These are phyloP conservation scores for Globisporangium recalcitrans DNA, from an alignment of 352 stramenopile genomes.

Conservation along the genomic window DNA sequence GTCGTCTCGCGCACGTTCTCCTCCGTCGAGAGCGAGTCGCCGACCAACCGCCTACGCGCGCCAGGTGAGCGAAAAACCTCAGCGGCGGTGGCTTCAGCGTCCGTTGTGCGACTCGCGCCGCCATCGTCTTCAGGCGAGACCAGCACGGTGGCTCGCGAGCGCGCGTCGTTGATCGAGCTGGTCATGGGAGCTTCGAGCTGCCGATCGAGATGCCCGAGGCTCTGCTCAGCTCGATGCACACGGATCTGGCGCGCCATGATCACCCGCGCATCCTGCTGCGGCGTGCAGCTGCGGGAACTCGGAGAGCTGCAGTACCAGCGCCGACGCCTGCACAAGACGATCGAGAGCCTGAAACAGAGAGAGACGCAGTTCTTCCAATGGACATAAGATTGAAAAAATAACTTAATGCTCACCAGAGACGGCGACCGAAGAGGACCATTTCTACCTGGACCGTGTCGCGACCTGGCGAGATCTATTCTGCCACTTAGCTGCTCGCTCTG, in stretches of 20 bases:
- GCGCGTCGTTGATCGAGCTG: slow-evolving; percentile 4
- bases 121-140: background rate
- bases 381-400: slow-evolving; percentile 31
- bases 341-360: slow-evolving; percentile 30
- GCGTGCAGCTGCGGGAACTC: slow-evolving; percentile 40
- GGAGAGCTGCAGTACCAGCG: slow-evolving; percentile 40
- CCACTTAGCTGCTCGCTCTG: background rate
- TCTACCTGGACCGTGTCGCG: slow-evolving; percentile 3
- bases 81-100: background rate
- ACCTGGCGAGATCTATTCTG: slow-evolving; percentile 10
- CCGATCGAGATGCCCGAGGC: slow-evolving; percentile 55
- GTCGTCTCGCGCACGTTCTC: slow-evolving; percentile 36
- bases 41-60: background rate
- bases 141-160: background rate
- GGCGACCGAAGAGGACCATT: slow-evolving; percentile 4
- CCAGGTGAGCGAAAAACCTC: background rate
- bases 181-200: slow-evolving; percentile 63
- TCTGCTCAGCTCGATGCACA: slow-evolving; percentile 33
- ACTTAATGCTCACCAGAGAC: slow-evolving; percentile 26
- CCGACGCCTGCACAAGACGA: slow-evolving; percentile 30
- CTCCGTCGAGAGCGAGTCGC: slow-evolving; percentile 6
- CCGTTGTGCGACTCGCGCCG: background rate
- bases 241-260: slow-evolving; percentile 39
- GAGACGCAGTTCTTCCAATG: slow-evolving; percentile 52
- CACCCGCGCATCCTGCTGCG: slow-evolving; percentile 49